phyloP scores from a whole-genome alignment of 352 stramenopile species.

The Phytophthora pinifolia region DNA sequence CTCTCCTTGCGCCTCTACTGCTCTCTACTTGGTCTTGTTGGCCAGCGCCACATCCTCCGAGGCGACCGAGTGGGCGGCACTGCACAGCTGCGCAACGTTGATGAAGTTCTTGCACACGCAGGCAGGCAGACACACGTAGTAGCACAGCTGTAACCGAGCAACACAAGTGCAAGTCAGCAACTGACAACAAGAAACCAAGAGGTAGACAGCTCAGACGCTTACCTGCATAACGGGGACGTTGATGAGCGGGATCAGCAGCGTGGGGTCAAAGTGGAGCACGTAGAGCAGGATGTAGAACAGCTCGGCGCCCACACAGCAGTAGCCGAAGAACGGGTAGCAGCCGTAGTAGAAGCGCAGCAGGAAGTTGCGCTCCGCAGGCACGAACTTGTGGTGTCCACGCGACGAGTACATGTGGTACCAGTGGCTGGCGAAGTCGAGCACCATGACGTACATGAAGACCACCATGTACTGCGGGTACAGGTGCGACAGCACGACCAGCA shows the following conservation, averaged over 20 bases:
- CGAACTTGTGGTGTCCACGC: constrained; percentile 95
- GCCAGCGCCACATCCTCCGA: constrained; percentile 50
- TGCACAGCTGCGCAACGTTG: constrained; percentile 91
- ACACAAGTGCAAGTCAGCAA: constrained; percentile 10
- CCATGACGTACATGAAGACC: constrained; percentile 88
- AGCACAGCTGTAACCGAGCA: constrained; percentile 59
- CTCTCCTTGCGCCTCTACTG: constrained; percentile 24
- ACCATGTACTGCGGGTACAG: constrained; percentile 88
- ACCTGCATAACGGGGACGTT: constrained; percentile 64
- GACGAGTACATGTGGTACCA: constrained; percentile 98
- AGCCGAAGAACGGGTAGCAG: constrained; percentile 92
- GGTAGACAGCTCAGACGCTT: background rate
- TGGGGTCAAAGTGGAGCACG: constrained; percentile 82
- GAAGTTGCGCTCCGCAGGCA: constrained; percentile 91
- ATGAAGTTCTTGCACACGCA: constrained; percentile 93
- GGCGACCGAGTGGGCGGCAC: constrained; percentile 81
- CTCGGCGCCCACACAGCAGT: constrained; percentile 92
- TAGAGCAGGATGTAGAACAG: constrained; percentile 93
- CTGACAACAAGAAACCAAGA: background rate
- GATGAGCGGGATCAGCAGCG: constrained; percentile 53
- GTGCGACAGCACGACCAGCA: constrained; percentile 94
- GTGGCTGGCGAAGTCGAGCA: constrained; percentile 97
- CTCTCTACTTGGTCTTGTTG: constrained; percentile 60
- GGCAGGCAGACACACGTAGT: constrained; percentile 87
- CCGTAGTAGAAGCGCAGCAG: constrained; percentile 95